Evolutionary conservation across 2,329 filamentous ascomycete genomes (phyloP), one percentile per base, ranked within the genome.

Genomic region (Neopestalotiopsis sp.): DNA sequence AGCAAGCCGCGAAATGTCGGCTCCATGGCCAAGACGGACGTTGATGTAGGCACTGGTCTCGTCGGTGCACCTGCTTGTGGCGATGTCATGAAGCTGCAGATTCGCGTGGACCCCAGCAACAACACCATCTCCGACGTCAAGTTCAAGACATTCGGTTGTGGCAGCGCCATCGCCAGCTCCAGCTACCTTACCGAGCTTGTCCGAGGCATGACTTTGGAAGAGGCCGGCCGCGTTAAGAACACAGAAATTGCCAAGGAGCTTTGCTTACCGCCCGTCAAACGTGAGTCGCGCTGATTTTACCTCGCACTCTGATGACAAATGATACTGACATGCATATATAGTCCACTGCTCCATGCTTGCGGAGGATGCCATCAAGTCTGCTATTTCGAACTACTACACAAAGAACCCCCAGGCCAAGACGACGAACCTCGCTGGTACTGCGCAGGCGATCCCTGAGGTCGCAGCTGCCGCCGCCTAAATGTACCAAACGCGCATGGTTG

Each of bases 181-280:
- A 96, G 92, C 78, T 99, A 99, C 80, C 84, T 99, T 76, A 99
- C 96, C 9, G 94, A 97, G 83, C 86, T 99, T 70, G 95, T 99
- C 72, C 90, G 94, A 72, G 96, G 96, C 70, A 99, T 98, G 95
- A 97, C 92, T 14, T 83, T 99, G 73, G 96, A 99, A 76, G 94
- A 99, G 80, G 96, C 97, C 42, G 91, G 91, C 67, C 92, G 92
- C 84, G 93, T 99, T 76, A 92, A 94, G 85, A 99, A 99, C 84
- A 97, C 95, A 3, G 95, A 99, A 83, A 99, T 99, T 79, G 96
- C 96, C 49, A 97, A 97, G 86, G 97, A 99, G 84, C 82, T 95
- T 70, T 94, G 92, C 76, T 81, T 93, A 77, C 92, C 92, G 42
- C 92, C 92, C 67, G 92, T 95, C 68, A 94, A 94, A 82, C 79